These are phyloP conservation scores for Solanum hybrid DNA, from an alignment of 305 asterid genomes.

Conservation along the genomic window DNA sequence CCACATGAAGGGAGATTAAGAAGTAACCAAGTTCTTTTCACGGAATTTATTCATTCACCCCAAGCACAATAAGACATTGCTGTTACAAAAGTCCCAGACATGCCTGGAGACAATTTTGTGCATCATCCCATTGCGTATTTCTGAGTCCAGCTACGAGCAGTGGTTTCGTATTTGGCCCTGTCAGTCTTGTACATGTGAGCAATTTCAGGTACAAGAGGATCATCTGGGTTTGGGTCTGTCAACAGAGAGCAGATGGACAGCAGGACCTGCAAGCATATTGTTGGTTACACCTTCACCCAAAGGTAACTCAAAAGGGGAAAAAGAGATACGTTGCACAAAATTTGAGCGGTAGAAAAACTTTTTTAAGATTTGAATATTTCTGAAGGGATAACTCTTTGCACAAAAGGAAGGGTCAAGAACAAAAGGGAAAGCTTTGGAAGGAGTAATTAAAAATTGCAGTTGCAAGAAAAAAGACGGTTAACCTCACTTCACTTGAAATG, in stretches of 20 bases:
- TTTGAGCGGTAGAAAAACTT: not conserved
- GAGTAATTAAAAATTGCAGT: not conserved
- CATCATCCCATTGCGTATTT: slow-evolving; percentile 25
- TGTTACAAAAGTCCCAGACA: not conserved
- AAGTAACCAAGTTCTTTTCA: not conserved
- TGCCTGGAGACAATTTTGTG: not conserved
- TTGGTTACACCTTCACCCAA: not conserved
- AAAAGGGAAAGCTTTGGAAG: not conserved
- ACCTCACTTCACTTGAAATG: not conserved
- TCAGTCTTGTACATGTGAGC: slow-evolving; percentile 69
- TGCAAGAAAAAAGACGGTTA: not conserved
- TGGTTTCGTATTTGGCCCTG: slow-evolving; percentile 42
- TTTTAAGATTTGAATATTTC: not conserved
- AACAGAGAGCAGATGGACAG: slow-evolving; percentile 53
- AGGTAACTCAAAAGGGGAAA: not conserved
- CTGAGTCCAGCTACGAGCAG: slow-evolving; percentile 75
- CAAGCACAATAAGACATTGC: slow-evolving; percentile 9
- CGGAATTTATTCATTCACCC: slow-evolving; percentile 8
- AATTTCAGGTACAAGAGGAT: slow-evolving; percentile 56
- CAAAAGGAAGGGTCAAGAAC: not conserved
- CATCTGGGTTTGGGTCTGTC: slow-evolving; percentile 67
- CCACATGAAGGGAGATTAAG: not conserved
- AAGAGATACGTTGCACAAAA: not conserved
- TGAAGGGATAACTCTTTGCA: not conserved
- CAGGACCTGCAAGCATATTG: slow-evolving; percentile 26